Conservation (phyloP, 331 rosid species). For the Pyracantha coccinea region DNA sequence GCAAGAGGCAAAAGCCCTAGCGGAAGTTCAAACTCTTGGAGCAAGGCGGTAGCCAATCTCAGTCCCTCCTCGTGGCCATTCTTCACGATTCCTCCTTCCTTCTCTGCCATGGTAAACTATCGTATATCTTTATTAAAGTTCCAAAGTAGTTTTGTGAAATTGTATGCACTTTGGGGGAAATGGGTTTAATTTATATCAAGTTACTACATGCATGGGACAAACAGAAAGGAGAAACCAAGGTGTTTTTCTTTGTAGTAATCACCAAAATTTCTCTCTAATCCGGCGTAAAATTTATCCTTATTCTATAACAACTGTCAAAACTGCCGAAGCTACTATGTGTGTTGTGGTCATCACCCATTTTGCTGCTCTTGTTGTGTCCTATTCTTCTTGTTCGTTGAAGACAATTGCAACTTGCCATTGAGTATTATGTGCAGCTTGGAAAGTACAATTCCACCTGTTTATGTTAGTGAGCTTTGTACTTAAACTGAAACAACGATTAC, state of each 20-base stretch:
- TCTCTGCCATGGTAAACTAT: conserved; percentile 41
- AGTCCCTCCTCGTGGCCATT: conserved; percentile 65
- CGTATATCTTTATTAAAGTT: neutral
- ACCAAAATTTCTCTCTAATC: conserved; percentile 1
- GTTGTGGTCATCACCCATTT: conserved; percentile 11
- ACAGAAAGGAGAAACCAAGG: conserved; percentile 31
- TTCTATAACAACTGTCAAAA: neutral
- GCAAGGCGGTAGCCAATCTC: conserved; percentile 38
- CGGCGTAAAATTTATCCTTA: neutral
- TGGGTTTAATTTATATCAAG: conserved; percentile 4
- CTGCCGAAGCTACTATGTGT: neutral
- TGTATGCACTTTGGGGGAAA: neutral
- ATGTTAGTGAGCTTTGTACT: neutral
- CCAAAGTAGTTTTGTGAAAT: neutral
- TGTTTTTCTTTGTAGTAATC: conserved; percentile 17
- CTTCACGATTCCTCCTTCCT: conserved; percentile 68
- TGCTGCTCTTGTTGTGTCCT: neutral
- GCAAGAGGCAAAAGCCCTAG: conserved; percentile 67
- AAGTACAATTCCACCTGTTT: neutral
- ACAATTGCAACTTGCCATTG: neutral
- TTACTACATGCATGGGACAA: conserved; percentile 9
- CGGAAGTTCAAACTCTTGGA: conserved; percentile 65
- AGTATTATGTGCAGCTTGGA: neutral
- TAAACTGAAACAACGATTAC: neutral
- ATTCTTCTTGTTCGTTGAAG: neutral